These are phyloP conservation scores for Tetrapyrgos nigripes DNA, from an alignment of 1,284 basidiomycete genomes.

Conservation along the genomic window DNA sequence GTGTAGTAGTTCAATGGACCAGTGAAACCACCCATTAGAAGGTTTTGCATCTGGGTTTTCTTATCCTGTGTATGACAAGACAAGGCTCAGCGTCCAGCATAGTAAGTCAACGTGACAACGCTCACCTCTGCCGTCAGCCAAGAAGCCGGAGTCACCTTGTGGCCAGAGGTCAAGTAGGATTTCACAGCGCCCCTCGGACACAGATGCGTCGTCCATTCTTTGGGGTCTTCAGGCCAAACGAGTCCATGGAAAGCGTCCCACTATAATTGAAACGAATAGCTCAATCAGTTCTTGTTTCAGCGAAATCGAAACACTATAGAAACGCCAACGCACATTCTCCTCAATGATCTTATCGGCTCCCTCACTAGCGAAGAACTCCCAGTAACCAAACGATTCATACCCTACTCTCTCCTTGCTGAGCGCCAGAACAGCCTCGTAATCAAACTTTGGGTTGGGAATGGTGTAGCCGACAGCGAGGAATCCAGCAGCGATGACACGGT, in stretches of 20 bases:
- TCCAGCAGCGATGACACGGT: constrained; percentile 35
- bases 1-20: constrained; percentile 32
- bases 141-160: background rate
- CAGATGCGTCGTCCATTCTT: background rate
- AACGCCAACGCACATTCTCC: constrained; percentile 30
- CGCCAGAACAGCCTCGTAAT: constrained; percentile 32
- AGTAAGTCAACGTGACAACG: background rate
- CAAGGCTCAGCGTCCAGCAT: background rate
- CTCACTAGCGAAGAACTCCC: constrained; percentile 39
- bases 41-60: constrained; percentile 19
- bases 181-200: constrained; percentile 2
- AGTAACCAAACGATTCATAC: constrained; percentile 45
- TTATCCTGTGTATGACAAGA: constrained; percentile 1
- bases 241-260: background rate
- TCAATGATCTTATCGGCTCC: constrained; percentile 35
- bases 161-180: background rate
- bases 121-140: constrained; percentile 8
- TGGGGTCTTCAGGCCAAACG: constrained; percentile 11
- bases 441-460: constrained; percentile 31
- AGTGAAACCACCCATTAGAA: constrained; percentile 24
- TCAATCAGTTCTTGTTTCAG: background rate
- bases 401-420: constrained; percentile 31
- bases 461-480: constrained; percentile 23
- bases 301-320: background rate
- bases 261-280: background rate